Conservation (phyloP, 2,329 filamentous ascomycete species). For the Penicillium sumatraense region DNA sequence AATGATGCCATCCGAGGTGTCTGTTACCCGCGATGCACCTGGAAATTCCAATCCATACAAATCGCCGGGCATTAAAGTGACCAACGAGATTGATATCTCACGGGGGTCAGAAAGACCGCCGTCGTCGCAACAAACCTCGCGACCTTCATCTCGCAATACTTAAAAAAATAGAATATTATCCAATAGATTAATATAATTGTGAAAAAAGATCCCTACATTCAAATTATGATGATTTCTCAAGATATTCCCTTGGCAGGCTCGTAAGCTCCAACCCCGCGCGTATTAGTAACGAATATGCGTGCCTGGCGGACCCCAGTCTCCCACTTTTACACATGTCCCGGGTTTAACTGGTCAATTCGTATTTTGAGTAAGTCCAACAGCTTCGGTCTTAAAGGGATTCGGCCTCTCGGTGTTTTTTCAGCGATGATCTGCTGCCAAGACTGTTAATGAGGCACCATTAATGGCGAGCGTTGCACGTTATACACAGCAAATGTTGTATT, state of each 20-base stretch:
- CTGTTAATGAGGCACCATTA: background rate
- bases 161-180: background rate
- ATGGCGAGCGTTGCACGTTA: background rate
- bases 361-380: background rate
- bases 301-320: background rate
- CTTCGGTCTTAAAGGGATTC: background rate
- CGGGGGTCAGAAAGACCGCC: background rate
- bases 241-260: too few species aligned
- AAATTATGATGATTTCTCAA: too few species aligned
- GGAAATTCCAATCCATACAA: background rate
- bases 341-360: too few species aligned
- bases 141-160: slow-evolving; percentile 10
- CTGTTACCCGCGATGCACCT: slow-evolving; percentile 13
- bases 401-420: background rate
- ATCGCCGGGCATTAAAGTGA: slow-evolving; percentile 25
- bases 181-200: background rate
- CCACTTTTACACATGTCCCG: too few species aligned
- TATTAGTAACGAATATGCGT: background rate
- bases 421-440: background rate
- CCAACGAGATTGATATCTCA: slow-evolving; percentile 28
- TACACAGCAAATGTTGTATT: background rate
- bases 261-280: background rate
- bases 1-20: slow-evolving; percentile 32
- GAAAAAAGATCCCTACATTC: too few species aligned
- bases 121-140: slow-evolving; percentile 14